Conservation (phyloP, 2,329 filamentous ascomycete species). For the Pseudopyrenochaeta lycopersici region DNA sequence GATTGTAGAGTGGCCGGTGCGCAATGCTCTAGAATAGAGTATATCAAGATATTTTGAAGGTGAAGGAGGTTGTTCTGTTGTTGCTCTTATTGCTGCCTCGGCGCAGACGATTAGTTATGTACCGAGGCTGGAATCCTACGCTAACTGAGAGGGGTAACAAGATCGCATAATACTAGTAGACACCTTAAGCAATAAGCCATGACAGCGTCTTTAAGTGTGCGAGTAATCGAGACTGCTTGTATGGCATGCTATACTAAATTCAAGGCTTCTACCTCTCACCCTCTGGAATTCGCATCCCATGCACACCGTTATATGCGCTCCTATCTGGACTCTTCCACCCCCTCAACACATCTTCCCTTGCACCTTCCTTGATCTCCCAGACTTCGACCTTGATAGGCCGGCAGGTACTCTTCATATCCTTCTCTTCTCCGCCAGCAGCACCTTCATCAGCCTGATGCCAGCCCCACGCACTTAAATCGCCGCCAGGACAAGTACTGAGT, state of each 20-base stretch:
- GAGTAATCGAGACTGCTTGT: too few relatives aligned
- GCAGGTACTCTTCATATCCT: constrained; percentile 67
- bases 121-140: constrained; percentile 9
- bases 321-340: constrained; percentile 71
- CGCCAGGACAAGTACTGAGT: constrained; percentile 77
- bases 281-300: constrained; percentile 67
- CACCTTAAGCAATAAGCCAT: too few relatives aligned
- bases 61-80: neutral
- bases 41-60: neutral
- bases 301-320: constrained; percentile 70
- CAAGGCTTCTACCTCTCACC: constrained; percentile 40
- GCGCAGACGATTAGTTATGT: constrained; percentile 4
- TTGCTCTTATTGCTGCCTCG: constrained; percentile 2
- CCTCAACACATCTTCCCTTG: constrained; percentile 38
- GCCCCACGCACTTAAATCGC: constrained; percentile 83
- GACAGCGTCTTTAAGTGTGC: too few relatives aligned
- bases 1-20: neutral
- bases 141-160: constrained; percentile 7
- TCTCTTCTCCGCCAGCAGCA: constrained; percentile 62
- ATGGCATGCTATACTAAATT: too few relatives aligned
- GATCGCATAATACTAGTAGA: neutral
- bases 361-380: constrained; percentile 66
- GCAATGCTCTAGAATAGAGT: neutral
- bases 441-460: constrained; percentile 66
- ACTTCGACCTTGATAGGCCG: constrained; percentile 79